Percentiles rank a stretch among this genome's conserved stretches.
phyloP scores from a whole-genome alignment of 2,329 filamentous ascomycete species.

The Diplodia seriata region DNA sequence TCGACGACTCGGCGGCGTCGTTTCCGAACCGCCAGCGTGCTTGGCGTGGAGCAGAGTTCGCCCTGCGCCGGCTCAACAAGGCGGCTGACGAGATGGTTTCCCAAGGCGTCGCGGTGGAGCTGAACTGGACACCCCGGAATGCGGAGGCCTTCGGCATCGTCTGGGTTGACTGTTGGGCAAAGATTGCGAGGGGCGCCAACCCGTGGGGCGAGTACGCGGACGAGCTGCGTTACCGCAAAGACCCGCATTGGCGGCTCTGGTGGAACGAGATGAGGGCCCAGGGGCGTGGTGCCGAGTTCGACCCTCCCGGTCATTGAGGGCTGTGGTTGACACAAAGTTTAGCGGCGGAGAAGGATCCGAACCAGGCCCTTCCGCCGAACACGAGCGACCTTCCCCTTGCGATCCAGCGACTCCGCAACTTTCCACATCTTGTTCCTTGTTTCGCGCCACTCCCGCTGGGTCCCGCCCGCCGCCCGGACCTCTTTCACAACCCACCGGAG shows the following conservation, averaged over 20 bases:
- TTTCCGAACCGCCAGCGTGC: background rate
- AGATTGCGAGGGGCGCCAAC: background rate
- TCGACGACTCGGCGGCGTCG: background rate
- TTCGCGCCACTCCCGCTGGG: background rate
- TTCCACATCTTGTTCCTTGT: background rate
- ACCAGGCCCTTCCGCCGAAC: background rate
- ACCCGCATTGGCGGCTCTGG: background rate
- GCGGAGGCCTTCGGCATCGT: background rate
- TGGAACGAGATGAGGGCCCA: background rate
- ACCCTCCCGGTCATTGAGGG: background rate
- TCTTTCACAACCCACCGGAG: conserved; percentile 6
- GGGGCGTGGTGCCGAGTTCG: background rate
- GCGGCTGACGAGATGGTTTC: background rate
- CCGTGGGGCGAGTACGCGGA: background rate
- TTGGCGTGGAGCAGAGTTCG: background rate
- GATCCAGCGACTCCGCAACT: too few relatives aligned
- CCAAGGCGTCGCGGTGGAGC: background rate
- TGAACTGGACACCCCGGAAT: background rate
- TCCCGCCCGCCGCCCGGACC: background rate
- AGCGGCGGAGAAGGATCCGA: background rate
- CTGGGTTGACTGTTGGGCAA: conserved; percentile 2
- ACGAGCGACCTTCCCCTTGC: background rate
- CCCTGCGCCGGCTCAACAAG: background rate
- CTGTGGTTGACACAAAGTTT: conserved; percentile 15
- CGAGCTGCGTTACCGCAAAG: background rate